Percentiles rank a stretch among this genome's conserved stretches.
Evolutionary conservation across 352 stramenopile genomes (phyloP).

Genomic region (Lagenidium sp.): DNA sequence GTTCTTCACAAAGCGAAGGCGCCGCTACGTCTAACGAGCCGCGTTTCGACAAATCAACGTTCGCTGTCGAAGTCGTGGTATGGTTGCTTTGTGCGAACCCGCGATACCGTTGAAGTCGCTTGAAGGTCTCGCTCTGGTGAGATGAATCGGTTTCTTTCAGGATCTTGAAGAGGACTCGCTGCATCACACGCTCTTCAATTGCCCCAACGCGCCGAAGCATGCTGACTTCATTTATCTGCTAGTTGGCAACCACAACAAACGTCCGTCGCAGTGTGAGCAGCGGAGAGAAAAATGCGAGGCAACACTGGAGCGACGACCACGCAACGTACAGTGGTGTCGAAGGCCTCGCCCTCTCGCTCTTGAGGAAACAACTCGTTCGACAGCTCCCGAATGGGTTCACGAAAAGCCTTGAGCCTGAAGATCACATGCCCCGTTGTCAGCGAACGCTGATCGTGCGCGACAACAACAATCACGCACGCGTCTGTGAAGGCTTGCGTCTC

Average conservation of each 20-base stretch:
- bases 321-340: constrained; percentile 29
- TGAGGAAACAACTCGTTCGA: constrained; percentile 38
- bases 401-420: constrained; percentile 35
- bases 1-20: neutral
- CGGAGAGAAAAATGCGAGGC: neutral
- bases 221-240: constrained; percentile 23
- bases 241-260: no score
- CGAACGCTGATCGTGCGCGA: neutral
- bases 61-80: no score
- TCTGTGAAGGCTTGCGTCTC: constrained; percentile 41
- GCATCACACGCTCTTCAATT: constrained; percentile 58
- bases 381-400: constrained; percentile 43
- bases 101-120: constrained; percentile 36
- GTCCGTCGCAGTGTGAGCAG: no score
- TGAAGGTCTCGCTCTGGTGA: constrained; percentile 30
- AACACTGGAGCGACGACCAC: neutral
- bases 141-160: constrained; percentile 27
- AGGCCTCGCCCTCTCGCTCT: constrained; percentile 23
- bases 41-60: no score
- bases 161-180: constrained; percentile 52
- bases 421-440: neutral
- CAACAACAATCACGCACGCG: constrained; percentile 17
- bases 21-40: neutral
- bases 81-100: constrained; percentile 7
- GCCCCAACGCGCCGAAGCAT: constrained; percentile 39